Evolutionary conservation across 78 protist species (phyloP), one percentile per base, ranked within the genome.

Genomic region (Planoprotostelium fungivorum): DNA sequence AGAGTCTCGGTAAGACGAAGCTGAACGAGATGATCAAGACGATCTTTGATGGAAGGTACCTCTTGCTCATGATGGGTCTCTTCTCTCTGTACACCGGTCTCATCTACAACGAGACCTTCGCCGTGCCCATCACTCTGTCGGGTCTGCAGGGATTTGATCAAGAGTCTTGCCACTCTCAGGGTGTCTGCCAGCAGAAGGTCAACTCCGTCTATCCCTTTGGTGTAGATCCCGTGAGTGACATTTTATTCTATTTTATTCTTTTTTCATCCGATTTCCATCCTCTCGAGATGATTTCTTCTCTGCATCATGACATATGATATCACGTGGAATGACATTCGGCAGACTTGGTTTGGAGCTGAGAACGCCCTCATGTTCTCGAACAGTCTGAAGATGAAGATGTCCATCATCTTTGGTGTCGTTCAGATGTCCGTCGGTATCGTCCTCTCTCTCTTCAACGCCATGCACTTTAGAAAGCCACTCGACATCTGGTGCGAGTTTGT

Each of bases 351-450:
- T 34, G 94, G 97, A 37, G 34, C 98, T 29, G 93, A 87, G 28
- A 98, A 98, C 97, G 93, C 96, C 88, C 95, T 99, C 89, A 89
- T 87, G 39, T 98, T 91, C 94, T 88, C 90, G 95, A 99, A 99
- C 95, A 96, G 99, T 36, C 92, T 97, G 98, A 99, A 99, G 94
- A 99, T 99, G 99, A 99, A 99, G 95, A 23, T 97, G 36, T 92
- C 99, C 36, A 94, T 99, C 34, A 37, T 99, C 29, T 29, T 98
- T 36, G 99, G 99, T 37, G 98, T 99, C 39, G 16, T 90, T 36
- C 99, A 97, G 92, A 99, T 99, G 99, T 0, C 89, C 38, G 35
- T 97, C 35, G 99, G 99, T 35, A 87, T 99, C 37, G 0, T 91
- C 89, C 95, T 99, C 85, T 37, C 90, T n/a, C 38, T 94, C 31